phyloP scores from a whole-genome alignment of 1,284 basidiomycete genomes.

The Melampsora larici-populina region DNA sequence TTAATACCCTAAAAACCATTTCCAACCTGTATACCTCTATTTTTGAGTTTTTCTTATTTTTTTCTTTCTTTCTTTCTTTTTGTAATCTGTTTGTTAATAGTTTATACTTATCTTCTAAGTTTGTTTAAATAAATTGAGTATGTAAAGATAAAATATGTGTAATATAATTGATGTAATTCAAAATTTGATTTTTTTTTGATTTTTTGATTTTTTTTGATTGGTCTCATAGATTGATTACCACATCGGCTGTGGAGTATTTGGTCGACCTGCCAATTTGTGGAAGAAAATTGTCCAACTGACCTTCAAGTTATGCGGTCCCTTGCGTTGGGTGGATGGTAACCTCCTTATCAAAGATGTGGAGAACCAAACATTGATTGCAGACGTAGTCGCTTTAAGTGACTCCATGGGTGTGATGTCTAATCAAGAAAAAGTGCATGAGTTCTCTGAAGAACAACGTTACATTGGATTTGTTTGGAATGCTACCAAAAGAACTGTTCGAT shows the following conservation, averaged over 20 bases:
- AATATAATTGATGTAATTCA: too few relatives aligned
- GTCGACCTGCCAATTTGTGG: neutral
- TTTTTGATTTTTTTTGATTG: too few relatives aligned
- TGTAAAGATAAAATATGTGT: too few relatives aligned
- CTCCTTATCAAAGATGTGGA: neutral
- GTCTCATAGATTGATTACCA: too few relatives aligned
- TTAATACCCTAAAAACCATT: too few relatives aligned
- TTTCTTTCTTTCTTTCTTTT: too few relatives aligned
- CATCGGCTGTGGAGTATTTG: slow-evolving; percentile 1
- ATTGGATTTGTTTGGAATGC: neutral
- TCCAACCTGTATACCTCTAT: too few relatives aligned
- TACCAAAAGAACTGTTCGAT: neutral
- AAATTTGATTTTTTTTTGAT: too few relatives aligned
- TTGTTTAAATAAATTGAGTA: too few relatives aligned
- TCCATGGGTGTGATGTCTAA: neutral
- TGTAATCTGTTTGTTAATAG: too few relatives aligned
- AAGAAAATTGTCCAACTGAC: neutral
- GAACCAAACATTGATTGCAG: neutral
- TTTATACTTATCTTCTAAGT: too few relatives aligned
- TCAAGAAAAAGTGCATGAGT: neutral
- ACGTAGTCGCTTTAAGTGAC: neutral
- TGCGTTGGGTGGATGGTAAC: neutral
- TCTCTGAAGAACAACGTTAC: neutral
- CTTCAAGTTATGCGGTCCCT: neutral
- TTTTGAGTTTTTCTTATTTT: too few relatives aligned